A percentile compares a stretch with the other conserved stretches of the same genome.
phyloP scores from a whole-genome alignment of 768 basidiomycete species.

The Russula griseocarnosa region DNA sequence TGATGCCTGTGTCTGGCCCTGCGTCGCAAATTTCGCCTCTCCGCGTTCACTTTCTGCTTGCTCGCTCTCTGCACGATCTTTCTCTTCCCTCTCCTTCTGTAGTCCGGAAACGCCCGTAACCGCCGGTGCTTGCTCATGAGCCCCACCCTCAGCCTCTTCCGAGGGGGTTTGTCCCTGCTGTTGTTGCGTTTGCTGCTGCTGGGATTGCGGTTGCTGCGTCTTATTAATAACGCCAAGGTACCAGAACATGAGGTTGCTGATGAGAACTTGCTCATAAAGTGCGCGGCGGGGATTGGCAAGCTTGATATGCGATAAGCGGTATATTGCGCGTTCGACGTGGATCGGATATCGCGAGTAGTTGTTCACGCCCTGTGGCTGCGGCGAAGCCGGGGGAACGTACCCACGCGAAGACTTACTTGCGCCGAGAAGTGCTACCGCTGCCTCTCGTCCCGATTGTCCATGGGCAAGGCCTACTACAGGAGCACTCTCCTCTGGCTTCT shows the following conservation, averaged over 20 bases:
- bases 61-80: slow-evolving; percentile 38
- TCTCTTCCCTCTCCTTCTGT: slow-evolving; percentile 33
- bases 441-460: slow-evolving; percentile 63
- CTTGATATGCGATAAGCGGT: slow-evolving; percentile 97
- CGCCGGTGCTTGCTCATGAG: slow-evolving; percentile 12
- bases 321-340: slow-evolving; percentile 97
- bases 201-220: slow-evolving; percentile 49
- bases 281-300: slow-evolving; percentile 95
- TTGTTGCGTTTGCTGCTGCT: slow-evolving; percentile 26
- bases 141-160: slow-evolving; percentile 29
- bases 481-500: slow-evolving; percentile 75
- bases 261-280: slow-evolving; percentile 92
- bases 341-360: slow-evolving; percentile 85
- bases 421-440: slow-evolving; percentile 83
- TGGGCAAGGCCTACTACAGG: slow-evolving; percentile 36
- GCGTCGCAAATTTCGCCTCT: slow-evolving; percentile 38
- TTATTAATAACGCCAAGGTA: slow-evolving; percentile 98
- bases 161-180: slow-evolving; percentile 1
- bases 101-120: slow-evolving; percentile 22
- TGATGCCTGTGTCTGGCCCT: slow-evolving; percentile 33
- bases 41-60: slow-evolving; percentile 37
- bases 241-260: slow-evolving; percentile 98
- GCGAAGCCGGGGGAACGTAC: slow-evolving; percentile 57
- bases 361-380: slow-evolving; percentile 41
- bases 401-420: slow-evolving; percentile 75